phyloP scores from a whole-genome alignment of 306 rosid genomes.

The Datisca glomerata region DNA sequence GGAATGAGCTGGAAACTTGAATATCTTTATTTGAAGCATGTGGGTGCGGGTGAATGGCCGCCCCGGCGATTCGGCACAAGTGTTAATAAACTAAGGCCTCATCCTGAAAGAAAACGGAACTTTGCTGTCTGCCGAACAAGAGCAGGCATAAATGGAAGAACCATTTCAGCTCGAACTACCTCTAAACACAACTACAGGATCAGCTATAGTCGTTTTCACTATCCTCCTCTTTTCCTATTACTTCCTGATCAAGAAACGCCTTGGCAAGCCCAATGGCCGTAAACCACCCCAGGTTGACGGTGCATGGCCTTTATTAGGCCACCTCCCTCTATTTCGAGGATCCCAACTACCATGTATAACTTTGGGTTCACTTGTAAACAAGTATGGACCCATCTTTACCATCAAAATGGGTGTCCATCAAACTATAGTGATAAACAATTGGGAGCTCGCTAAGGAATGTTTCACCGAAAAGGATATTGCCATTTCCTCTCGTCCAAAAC shows the following conservation, averaged over 20 bases:
- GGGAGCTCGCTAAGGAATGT: background rate
- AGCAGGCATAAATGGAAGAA: no score
- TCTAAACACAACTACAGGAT: no score
- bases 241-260: background rate
- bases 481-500: conserved; percentile 36
- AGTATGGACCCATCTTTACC: background rate
- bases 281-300: background rate
- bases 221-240: background rate
- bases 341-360: background rate
- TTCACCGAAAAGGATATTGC: background rate
- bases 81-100: no score
- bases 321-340: background rate
- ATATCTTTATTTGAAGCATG: no score
- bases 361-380: background rate
- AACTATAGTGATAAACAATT: background rate
- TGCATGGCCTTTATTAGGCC: background rate
- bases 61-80: no score
- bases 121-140: no score
- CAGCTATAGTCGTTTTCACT: no score
- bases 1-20: no score
- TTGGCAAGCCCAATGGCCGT: background rate
- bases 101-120: no score
- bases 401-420: background rate
- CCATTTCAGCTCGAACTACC: no score
- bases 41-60: no score